phyloP scores from a whole-genome alignment of 352 stramenopile genomes.

The Blastocystis hominis region DNA sequence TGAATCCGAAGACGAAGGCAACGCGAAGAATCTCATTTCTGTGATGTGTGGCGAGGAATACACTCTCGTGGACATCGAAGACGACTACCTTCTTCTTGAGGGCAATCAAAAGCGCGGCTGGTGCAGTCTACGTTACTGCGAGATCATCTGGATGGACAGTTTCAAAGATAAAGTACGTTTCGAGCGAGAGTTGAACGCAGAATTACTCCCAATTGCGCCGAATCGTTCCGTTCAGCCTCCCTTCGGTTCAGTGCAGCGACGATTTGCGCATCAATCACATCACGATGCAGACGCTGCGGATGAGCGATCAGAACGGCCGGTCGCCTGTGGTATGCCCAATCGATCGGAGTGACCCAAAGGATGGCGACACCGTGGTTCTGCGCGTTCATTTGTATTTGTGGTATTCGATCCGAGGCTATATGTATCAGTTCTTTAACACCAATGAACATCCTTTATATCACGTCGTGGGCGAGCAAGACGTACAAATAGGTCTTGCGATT shows the following conservation, averaged over 20 bases:
- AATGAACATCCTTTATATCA: constrained; percentile 27
- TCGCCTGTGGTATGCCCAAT: not conserved
- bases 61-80: constrained; percentile 25
- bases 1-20: not conserved
- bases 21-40: not conserved
- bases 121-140: constrained; percentile 17
- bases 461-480: not conserved
- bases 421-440: constrained; percentile 55
- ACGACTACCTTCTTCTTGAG: constrained; percentile 17
- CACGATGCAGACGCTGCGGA: constrained; percentile 43
- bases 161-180: constrained; percentile 12
- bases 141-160: constrained; percentile 41
- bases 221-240: constrained; percentile 30
- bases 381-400: constrained; percentile 30
- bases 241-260: constrained; percentile 30
- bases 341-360: not conserved
- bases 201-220: constrained; percentile 4
- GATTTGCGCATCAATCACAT: constrained; percentile 51
- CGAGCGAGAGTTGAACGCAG: not conserved
- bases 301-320: constrained; percentile 18
- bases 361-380: constrained; percentile 10
- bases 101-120: constrained; percentile 36
- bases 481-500: not conserved
- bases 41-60: constrained; percentile 32
- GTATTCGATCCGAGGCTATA: constrained; percentile 44